Evolutionary conservation across 2,329 filamentous ascomycete genomes (phyloP).

Genomic region (Lachnellula willkommii): DNA sequence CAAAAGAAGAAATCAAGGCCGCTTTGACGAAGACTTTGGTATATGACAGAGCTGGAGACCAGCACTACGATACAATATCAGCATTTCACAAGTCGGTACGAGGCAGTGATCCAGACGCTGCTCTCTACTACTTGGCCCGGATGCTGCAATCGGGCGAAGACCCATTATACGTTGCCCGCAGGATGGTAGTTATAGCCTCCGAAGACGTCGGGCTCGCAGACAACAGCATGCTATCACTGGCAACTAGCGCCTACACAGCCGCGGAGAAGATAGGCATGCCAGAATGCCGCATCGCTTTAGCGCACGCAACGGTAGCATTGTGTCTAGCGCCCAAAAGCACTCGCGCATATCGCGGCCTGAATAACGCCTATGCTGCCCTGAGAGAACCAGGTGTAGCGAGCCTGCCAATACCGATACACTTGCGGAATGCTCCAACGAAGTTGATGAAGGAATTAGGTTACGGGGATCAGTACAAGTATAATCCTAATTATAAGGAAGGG

Average conservation of each 20-base stretch:
- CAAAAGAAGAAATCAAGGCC: conserved; percentile 71
- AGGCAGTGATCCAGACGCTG: conserved; percentile 78
- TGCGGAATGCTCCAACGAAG: conserved; percentile 86
- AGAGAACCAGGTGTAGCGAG: conserved; percentile 77
- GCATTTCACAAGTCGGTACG: conserved; percentile 95
- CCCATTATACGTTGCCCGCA: conserved; percentile 82
- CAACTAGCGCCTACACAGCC: conserved; percentile 79
- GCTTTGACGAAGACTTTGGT: conserved; percentile 87
- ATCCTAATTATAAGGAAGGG: conserved; percentile 81
- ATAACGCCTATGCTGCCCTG: conserved; percentile 73
- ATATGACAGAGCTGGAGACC: conserved; percentile 90
- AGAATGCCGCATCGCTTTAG: conserved; percentile 87
- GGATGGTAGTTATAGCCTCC: conserved; percentile 90
- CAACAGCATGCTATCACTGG: conserved; percentile 74
- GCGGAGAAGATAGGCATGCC: conserved; percentile 93
- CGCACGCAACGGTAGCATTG: conserved; percentile 79
- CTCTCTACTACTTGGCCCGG: conserved; percentile 88
- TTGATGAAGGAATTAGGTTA: conserved; percentile 92
- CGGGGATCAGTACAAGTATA: conserved; percentile 92
- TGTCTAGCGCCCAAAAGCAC: conserved; percentile 81
- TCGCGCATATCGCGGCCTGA: conserved; percentile 74
- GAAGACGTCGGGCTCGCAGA: conserved; percentile 93
- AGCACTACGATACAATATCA: conserved; percentile 96
- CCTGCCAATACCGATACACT: conserved; percentile 76
- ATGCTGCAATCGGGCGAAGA: conserved; percentile 97